phyloP scores from a whole-genome alignment of 768 basidiomycete species.

The Pilatotrama ljubarskyi region DNA sequence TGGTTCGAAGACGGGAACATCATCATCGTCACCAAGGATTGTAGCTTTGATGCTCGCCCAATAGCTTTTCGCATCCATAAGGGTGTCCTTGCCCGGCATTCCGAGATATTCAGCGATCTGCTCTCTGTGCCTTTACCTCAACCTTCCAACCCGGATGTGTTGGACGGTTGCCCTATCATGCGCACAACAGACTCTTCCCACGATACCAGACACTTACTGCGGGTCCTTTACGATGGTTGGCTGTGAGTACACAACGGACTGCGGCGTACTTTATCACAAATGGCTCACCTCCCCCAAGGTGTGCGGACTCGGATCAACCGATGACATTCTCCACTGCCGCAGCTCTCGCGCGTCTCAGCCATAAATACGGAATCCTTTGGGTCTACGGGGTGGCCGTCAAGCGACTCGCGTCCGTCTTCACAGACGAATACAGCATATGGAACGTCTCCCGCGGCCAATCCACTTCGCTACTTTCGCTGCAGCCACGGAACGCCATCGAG shows the following conservation, averaged over 20 bases:
- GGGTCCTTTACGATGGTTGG: conserved; percentile 4
- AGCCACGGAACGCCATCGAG: not conserved
- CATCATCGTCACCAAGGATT: too few species aligned
- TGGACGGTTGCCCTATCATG: not conserved
- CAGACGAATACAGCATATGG: conserved; percentile 1
- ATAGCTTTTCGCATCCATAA: conserved; percentile 5
- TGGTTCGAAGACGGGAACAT: conserved; percentile 77
- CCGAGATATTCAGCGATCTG: not conserved
- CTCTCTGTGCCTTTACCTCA: not conserved
- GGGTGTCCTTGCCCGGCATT: conserved; percentile 3
- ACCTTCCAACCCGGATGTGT: not conserved
- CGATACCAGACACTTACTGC: conserved; percentile 4
- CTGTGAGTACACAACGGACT: too few species aligned
- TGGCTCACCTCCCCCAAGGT: too few species aligned
- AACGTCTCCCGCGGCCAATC: not conserved
- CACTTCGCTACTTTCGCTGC: not conserved
- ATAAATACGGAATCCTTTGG: conserved; percentile 11
- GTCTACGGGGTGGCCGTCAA: not conserved
- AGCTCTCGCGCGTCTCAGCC: conserved; percentile 8
- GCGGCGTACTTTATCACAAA: too few species aligned
- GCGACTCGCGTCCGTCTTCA: conserved; percentile 6
- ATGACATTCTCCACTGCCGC: too few species aligned
- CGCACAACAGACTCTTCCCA: not conserved
- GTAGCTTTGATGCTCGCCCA: too few species aligned
- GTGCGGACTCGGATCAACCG: too few species aligned